Evolutionary conservation across 768 basidiomycete genomes (phyloP).

Genomic region (Hericium alpestre): DNA sequence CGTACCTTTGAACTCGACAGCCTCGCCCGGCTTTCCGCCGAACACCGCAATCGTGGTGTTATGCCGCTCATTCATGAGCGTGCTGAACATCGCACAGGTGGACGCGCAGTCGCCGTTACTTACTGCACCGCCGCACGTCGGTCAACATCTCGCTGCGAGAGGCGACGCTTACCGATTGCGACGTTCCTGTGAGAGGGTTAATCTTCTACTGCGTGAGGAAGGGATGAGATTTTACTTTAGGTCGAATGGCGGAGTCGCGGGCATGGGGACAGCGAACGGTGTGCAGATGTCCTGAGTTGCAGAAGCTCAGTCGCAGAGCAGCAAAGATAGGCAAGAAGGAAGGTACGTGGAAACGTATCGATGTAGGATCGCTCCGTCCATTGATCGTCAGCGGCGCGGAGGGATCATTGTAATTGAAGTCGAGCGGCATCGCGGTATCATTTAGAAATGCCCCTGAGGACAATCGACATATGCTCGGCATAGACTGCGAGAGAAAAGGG

Average conservation of each 20-base stretch:
- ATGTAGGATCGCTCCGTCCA: conserved; percentile 18
- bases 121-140: background rate
- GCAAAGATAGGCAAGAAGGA: too few relatives aligned
- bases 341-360: conserved; percentile 23
- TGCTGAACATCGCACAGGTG: conserved; percentile 47
- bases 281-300: conserved; percentile 23
- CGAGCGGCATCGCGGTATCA: conserved; percentile 16
- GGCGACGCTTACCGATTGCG: conserved; percentile 1
- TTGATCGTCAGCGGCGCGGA: conserved; percentile 19
- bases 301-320: background rate
- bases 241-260: conserved; percentile 5
- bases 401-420: conserved; percentile 23
- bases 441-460: conserved; percentile 22
- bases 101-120: conserved; percentile 31
- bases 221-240: conserved; percentile 1
- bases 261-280: background rate
- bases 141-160: background rate
- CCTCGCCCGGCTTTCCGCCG: conserved; percentile 37
- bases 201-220: background rate
- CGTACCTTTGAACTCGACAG: conserved; percentile 36
- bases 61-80: conserved; percentile 42
- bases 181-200: conserved; percentile 2
- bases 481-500: background rate
- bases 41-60: conserved; percentile 38
- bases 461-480: background rate